phyloP scores from a whole-genome alignment of 176 grass and related monocot genomes.

The Rhipidocladum racemiflorum region DNA sequence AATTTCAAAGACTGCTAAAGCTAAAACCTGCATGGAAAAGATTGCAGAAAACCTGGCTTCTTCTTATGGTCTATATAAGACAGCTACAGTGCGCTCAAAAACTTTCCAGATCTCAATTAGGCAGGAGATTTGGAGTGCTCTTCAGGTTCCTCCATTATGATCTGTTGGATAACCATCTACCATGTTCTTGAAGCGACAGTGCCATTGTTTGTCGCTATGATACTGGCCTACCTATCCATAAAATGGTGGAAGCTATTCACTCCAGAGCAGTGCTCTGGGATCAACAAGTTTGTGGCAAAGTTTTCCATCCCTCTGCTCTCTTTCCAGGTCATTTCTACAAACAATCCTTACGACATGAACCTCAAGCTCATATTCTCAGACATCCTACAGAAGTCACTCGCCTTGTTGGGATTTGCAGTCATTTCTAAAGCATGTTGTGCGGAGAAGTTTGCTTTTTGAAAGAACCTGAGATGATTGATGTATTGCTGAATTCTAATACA shows the following conservation, averaged over 20 bases:
- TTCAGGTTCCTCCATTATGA: conserved; percentile 60
- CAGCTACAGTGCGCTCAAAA: conserved; percentile 36
- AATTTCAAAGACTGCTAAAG: conserved; percentile 42
- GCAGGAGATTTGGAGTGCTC: conserved; percentile 43
- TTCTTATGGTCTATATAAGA: conserved; percentile 52
- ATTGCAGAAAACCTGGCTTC: conserved; percentile 31
- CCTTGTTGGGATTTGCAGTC: conserved; percentile 51
- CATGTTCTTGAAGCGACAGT: conserved; percentile 75
- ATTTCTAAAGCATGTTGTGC: conserved; percentile 43
- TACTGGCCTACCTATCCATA: conserved; percentile 87
- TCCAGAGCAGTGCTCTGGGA: conserved; percentile 77
- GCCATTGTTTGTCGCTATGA: conserved; percentile 79
- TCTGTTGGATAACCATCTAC: conserved; percentile 68
- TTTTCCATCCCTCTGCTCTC: conserved; percentile 92
- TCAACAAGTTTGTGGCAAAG: conserved; percentile 88
- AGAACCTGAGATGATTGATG: too few relatives aligned
- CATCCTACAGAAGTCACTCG: conserved; percentile 60
- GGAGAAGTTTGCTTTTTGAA: conserved; percentile 57
- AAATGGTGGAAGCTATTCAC: conserved; percentile 89
- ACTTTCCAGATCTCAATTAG: conserved; percentile 34
- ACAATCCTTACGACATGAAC: conserved; percentile 84
- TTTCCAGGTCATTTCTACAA: conserved; percentile 87
- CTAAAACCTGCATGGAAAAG: conserved; percentile 44
- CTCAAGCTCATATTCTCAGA: conserved; percentile 76
- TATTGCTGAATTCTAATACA: too few relatives aligned